Evolutionary conservation across 2,329 filamentous ascomycete species (phyloP).

Genomic region (Penicillium psychrosexuale): DNA sequence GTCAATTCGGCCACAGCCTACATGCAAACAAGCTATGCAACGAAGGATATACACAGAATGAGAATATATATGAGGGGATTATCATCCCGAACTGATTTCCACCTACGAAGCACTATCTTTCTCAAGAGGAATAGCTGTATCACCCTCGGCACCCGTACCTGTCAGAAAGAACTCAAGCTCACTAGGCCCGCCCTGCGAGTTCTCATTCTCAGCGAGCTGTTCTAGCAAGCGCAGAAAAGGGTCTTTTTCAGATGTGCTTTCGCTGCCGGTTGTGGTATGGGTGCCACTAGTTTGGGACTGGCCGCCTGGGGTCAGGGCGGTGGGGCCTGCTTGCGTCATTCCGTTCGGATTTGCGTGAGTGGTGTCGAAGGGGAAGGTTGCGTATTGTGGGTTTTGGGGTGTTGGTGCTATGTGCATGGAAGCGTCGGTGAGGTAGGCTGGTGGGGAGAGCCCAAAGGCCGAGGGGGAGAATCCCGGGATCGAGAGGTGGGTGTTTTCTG

Average conservation of each 20-base stretch:
- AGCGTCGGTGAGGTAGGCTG: slow-evolving; percentile 33
- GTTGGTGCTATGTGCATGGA: slow-evolving; percentile 28
- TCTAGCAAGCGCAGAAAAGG: slow-evolving; percentile 76
- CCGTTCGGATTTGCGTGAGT: slow-evolving; percentile 12
- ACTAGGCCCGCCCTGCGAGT: slow-evolving; percentile 61
- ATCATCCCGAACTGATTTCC: not conserved
- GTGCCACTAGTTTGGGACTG: slow-evolving; percentile 42
- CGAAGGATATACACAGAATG: not conserved
- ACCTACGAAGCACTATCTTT: not conserved
- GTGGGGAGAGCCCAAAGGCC: slow-evolving; percentile 32
- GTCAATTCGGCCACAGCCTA: not conserved
- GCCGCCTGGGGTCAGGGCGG: slow-evolving; percentile 39
- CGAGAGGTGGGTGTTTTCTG: slow-evolving; percentile 19
- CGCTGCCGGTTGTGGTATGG: slow-evolving; percentile 40
- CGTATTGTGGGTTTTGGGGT: slow-evolving; percentile 35
- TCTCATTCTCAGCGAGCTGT: slow-evolving; percentile 78
- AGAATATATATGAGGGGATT: not conserved
- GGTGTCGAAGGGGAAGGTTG: slow-evolving; percentile 40
- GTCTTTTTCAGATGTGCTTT: slow-evolving; percentile 62
- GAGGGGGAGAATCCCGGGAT: slow-evolving; percentile 42
- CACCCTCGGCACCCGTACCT: slow-evolving; percentile 25
- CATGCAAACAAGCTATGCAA: not conserved
- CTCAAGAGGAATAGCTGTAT: slow-evolving; percentile 1
- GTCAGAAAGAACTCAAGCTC: slow-evolving; percentile 76
- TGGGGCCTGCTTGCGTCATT: slow-evolving; percentile 3